phyloP scores from a whole-genome alignment of 2,329 filamentous ascomycete genomes.

The Fusarium virguliforme region DNA sequence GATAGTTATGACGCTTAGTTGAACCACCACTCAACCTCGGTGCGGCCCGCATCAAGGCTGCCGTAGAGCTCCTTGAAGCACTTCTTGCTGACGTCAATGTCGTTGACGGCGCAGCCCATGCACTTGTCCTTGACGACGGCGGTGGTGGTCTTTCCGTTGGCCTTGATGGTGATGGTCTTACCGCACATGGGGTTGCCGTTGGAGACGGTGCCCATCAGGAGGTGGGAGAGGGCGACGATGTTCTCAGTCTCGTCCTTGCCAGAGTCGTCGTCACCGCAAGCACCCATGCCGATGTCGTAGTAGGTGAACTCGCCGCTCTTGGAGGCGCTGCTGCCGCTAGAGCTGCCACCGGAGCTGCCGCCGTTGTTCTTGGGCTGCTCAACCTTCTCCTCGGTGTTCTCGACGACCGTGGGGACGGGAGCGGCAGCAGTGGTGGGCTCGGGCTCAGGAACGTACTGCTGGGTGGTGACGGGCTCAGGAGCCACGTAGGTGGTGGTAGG shows the following conservation, averaged over 20 bases:
- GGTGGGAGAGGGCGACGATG: constrained; percentile 79
- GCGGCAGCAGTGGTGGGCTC: constrained; percentile 42
- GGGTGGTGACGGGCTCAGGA: constrained; percentile 18
- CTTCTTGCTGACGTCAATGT: constrained; percentile 74
- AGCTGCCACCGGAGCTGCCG: constrained; percentile 28
- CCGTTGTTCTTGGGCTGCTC: constrained; percentile 27
- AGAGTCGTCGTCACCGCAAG: constrained; percentile 77
- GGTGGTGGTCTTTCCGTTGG: constrained; percentile 70
- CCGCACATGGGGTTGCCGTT: constrained; percentile 82
- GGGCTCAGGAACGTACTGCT: constrained; percentile 23
- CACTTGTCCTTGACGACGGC: constrained; percentile 83
- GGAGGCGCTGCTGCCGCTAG: constrained; percentile 41
- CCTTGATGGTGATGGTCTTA: constrained; percentile 75
- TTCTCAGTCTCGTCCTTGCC: constrained; percentile 69
- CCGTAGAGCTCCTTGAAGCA: constrained; percentile 70
- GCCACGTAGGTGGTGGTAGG: constrained; percentile 13
- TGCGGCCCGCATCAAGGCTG: constrained; percentile 62
- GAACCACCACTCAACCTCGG: constrained; percentile 64
- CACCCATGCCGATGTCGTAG: constrained; percentile 78
- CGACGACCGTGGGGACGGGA: constrained; percentile 32
- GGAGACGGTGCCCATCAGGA: constrained; percentile 74
- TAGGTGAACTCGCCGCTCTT: constrained; percentile 80
- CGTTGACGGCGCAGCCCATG: constrained; percentile 72
- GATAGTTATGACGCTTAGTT: constrained; percentile 51
- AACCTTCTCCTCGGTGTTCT: constrained; percentile 31